A percentile compares a stretch with the other conserved stretches of the same genome.
Evolutionary conservation across 73 alveolate genomes (phyloP).

Genomic region (Tetrahymena malaccensis): DNA sequence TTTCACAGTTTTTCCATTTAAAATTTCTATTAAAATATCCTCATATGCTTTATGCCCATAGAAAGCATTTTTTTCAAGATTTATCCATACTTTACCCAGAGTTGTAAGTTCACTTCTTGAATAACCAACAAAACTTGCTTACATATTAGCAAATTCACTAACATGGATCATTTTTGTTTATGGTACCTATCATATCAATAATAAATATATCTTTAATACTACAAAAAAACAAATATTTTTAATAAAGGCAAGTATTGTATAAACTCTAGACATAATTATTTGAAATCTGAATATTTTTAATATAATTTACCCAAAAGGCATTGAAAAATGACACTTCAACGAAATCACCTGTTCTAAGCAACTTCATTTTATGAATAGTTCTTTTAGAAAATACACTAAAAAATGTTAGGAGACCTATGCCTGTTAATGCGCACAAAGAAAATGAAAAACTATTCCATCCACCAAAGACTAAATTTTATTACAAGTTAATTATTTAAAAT

Average conservation of each 20-base stretch:
- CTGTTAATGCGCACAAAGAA: slow-evolving; percentile 19
- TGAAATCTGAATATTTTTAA: no score
- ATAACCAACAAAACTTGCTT: slow-evolving; percentile 6
- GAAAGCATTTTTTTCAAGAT: slow-evolving; percentile 26
- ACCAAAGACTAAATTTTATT: slow-evolving; percentile 12
- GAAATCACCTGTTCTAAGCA: slow-evolving; percentile 30
- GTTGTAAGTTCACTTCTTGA: slow-evolving; percentile 31
- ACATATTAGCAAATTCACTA: slow-evolving; percentile 24
- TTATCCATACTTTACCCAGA: slow-evolving; percentile 29
- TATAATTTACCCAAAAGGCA: slow-evolving; percentile 21
- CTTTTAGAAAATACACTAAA: slow-evolving; percentile 31
- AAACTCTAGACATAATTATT: no score
- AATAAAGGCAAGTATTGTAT: no score
- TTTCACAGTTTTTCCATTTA: slow-evolving; percentile 13
- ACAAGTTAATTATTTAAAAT: not conserved
- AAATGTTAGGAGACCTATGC: slow-evolving; percentile 11
- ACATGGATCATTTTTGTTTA: slow-evolving; percentile 13
- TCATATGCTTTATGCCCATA: slow-evolving; percentile 6
- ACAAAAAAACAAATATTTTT: no score
- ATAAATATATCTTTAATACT: not conserved
- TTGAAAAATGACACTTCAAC: slow-evolving; percentile 29
- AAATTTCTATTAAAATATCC: slow-evolving; percentile 3
- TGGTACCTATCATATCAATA: not conserved
- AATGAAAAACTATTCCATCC: slow-evolving; percentile 35
- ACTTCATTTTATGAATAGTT: slow-evolving; percentile 23